Evolutionary conservation across 345 rosid species (phyloP).

Genomic region (Camelina hispida): DNA sequence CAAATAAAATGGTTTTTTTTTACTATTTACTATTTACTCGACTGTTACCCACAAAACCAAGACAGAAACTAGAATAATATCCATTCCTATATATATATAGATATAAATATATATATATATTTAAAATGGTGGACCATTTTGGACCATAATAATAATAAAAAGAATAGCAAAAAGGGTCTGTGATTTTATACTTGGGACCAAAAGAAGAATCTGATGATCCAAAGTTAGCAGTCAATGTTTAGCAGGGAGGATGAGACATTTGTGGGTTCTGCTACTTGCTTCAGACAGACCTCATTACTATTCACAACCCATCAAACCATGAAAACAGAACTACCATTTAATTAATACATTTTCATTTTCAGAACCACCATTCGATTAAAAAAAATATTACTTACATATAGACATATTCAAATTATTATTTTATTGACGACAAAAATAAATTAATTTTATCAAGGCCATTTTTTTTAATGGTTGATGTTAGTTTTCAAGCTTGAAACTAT

Average conservation of each 20-base stretch:
- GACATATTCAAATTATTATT: background rate
- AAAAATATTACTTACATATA: background rate
- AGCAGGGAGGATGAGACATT: conserved; percentile 50
- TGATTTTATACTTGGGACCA: conserved; percentile 16
- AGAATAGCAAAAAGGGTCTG: conserved; percentile 10
- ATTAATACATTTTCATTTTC: background rate
- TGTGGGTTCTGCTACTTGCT: conserved; percentile 42
- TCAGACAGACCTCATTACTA: conserved; percentile 30
- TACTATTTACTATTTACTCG: background rate
- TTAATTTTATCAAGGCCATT: background rate
- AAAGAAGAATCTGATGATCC: conserved; percentile 33
- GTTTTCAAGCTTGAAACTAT: too few species aligned
- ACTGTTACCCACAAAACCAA: background rate
- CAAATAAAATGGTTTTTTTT: background rate
- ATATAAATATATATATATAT: too few species aligned
- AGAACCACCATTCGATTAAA: background rate
- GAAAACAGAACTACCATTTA: conserved; percentile 19
- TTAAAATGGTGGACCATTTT: conserved; percentile 12
- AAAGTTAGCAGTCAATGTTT: conserved; percentile 48
- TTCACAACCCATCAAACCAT: conserved; percentile 30
- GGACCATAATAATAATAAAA: background rate
- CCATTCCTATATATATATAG: background rate
- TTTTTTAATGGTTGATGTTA: background rate
- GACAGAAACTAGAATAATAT: background rate
- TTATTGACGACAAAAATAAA: too few species aligned